Conservation (phyloP, 2,329 filamentous ascomycete species). For the Aspergillus quadrilineatus region DNA sequence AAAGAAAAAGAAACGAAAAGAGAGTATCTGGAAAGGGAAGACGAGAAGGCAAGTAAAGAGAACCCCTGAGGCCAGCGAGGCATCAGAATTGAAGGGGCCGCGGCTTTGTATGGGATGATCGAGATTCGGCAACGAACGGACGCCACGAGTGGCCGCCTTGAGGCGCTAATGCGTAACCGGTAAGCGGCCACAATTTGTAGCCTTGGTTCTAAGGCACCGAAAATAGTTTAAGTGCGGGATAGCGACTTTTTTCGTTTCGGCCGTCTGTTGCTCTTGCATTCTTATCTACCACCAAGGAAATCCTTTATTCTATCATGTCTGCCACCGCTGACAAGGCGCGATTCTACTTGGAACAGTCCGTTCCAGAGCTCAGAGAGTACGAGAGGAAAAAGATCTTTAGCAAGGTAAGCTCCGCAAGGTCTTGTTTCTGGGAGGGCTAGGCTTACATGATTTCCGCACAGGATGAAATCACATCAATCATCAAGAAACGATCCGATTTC, state of each 20-base stretch:
- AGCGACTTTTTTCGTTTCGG: slow-evolving; percentile 31
- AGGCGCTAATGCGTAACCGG: slow-evolving; percentile 20
- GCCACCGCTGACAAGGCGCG: slow-evolving; percentile 89
- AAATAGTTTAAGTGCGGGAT: slow-evolving; percentile 27
- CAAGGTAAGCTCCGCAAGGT: slow-evolving; percentile 53
- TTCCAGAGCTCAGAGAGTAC: slow-evolving; percentile 89
- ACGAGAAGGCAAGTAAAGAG: slow-evolving; percentile 19
- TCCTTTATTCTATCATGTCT: slow-evolving; percentile 58
- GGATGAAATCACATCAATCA: slow-evolving; percentile 87
- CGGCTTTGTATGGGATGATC: slow-evolving; percentile 6
- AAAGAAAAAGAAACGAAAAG: slow-evolving; percentile 28
- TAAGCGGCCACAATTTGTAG: slow-evolving; percentile 18
- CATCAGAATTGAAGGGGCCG: slow-evolving; percentile 19
- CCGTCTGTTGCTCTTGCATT: slow-evolving; percentile 9
- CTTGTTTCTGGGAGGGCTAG: not conserved
- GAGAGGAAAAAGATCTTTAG: slow-evolving; percentile 89
- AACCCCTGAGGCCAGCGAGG: slow-evolving; percentile 31
- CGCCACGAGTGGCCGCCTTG: not conserved
- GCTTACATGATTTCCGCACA: slow-evolving; percentile 37
- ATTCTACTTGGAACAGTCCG: slow-evolving; percentile 88
- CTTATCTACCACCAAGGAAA: not conserved
- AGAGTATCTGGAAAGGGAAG: slow-evolving; percentile 18
- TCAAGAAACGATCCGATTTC: slow-evolving; percentile 86
- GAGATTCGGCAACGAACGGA: slow-evolving; percentile 21
- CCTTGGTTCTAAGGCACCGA: slow-evolving; percentile 19